Evolutionary conservation across 202 grass and related monocot species (phyloP).

Genomic region (Panicum hallii): DNA sequence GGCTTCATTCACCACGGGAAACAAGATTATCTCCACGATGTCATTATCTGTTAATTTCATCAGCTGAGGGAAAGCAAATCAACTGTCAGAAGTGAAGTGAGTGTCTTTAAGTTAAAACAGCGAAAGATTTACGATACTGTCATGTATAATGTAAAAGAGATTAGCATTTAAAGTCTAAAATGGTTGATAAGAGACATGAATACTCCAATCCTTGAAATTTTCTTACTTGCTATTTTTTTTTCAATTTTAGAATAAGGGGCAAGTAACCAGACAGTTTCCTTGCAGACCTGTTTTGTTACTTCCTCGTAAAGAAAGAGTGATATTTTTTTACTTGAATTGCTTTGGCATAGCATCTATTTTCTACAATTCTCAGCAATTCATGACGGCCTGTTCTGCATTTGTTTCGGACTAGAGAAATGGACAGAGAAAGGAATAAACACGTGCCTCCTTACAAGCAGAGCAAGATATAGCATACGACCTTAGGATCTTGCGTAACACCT

Average conservation of each 20-base stretch:
- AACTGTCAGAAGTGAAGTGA: slow-evolving; percentile 11
- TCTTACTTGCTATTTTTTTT: slow-evolving; percentile 12
- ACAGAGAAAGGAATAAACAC: not conserved
- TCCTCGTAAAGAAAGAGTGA: not conserved
- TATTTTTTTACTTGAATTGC: slow-evolving; percentile 3
- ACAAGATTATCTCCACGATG: slow-evolving; percentile 80
- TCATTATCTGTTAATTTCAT: slow-evolving; percentile 66
- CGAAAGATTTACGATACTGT: not conserved
- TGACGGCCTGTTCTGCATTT: slow-evolving; percentile 15
- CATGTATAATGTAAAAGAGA: not conserved
- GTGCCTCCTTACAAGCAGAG: not conserved
- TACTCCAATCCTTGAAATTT: not conserved
- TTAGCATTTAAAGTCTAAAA: not conserved
- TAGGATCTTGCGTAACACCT: slow-evolving; percentile 57
- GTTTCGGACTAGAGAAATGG: not conserved
- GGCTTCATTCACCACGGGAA: slow-evolving; percentile 89
- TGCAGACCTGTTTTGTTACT: not conserved
- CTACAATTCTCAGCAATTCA: slow-evolving; percentile 6
- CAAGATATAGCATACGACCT: slow-evolving; percentile 53
- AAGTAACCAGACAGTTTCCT: not conserved
- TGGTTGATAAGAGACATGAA: not conserved
- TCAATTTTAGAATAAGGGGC: not conserved
- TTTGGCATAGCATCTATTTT: not conserved
- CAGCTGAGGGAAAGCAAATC: slow-evolving; percentile 55
- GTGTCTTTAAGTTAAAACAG: not conserved